A percentile compares a stretch with the other conserved stretches of the same genome.
Evolutionary conservation across 1,284 basidiomycete genomes (phyloP).

Genomic region (Fomitopsis betulina): DNA sequence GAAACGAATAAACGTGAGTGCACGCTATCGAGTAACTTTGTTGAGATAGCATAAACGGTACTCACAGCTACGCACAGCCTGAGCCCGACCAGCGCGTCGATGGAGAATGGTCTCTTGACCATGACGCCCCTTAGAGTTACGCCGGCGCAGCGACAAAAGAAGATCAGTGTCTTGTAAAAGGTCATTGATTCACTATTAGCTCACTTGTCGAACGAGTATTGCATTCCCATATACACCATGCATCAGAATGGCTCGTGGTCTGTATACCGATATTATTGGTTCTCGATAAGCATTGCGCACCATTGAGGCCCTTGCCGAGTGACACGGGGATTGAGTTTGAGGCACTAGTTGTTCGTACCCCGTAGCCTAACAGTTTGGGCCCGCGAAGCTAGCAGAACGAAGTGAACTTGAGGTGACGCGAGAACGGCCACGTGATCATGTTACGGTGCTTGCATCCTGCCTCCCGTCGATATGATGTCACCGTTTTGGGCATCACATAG

Average conservation of each 20-base stretch:
- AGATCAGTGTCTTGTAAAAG: constrained; percentile 5
- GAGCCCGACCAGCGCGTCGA: constrained; percentile 33
- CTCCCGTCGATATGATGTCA: background rate
- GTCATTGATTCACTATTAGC: background rate
- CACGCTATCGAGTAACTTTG: background rate
- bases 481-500: background rate
- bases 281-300: too few species aligned
- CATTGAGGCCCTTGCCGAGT: too few species aligned
- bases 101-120: constrained; percentile 36
- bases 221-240: too few species aligned
- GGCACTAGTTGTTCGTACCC: too few species aligned
- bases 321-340: background rate
- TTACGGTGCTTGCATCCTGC: background rate
- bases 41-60: background rate
- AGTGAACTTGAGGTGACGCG: too few species aligned
- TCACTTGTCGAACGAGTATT: too few species aligned
- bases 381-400: background rate
- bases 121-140: constrained; percentile 35
- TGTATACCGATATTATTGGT: too few species aligned
- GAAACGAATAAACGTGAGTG: constrained; percentile 35
- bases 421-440: background rate
- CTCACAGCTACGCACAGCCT: constrained; percentile 18
- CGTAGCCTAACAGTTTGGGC: too few species aligned
- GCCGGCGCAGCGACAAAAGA: constrained; percentile 19
- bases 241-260: too few species aligned